A percentile compares a stretch with the other conserved stretches of the same genome.
These are phyloP conservation scores for Metschnikowia dekortorum DNA, from an alignment of 805 yeast species.

Conservation along the genomic window DNA sequence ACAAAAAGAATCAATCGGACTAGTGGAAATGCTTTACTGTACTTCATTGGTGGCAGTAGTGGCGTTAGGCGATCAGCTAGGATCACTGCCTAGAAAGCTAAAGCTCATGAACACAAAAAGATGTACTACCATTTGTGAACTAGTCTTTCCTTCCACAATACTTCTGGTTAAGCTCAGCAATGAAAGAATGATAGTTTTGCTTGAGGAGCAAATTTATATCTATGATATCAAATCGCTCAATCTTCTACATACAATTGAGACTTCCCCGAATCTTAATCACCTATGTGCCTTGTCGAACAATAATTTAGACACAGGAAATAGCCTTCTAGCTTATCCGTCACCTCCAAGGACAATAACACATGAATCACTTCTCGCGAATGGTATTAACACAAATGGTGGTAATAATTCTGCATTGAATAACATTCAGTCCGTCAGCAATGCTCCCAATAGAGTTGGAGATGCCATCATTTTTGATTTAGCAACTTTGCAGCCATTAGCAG, in stretches of 20 bases:
- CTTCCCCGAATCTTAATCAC: conserved; percentile 45
- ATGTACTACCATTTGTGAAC: conserved; percentile 40
- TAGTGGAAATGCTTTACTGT: conserved; percentile 86
- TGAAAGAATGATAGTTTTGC: conserved; percentile 30
- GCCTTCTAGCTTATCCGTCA: conserved; percentile 68
- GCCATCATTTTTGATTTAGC: conserved; percentile 77
- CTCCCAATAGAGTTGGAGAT: conserved; percentile 54
- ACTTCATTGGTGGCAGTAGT: conserved; percentile 84
- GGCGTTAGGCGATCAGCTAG: conserved; percentile 68
- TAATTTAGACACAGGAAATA: conserved; percentile 32
- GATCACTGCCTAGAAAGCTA: conserved; percentile 73
- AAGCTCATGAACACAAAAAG: conserved; percentile 81
- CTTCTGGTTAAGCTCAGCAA: conserved; percentile 36
- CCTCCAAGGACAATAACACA: conserved; percentile 57
- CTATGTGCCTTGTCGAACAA: conserved; percentile 55
- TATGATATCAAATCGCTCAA: conserved; percentile 40
- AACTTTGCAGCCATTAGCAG: conserved; percentile 69
- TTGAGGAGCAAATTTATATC: conserved; percentile 42
- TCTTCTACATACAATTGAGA: conserved; percentile 42
- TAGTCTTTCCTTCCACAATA: conserved; percentile 39
- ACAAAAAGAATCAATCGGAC: conserved; percentile 52
- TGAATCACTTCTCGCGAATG: conserved; percentile 38
- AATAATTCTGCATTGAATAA: conserved; percentile 35
- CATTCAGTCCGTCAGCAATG: conserved; percentile 36
- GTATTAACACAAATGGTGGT: conserved; percentile 40